Conservation (phyloP, 73 alveolate genomes). For the Diophrys sp. region DNA sequence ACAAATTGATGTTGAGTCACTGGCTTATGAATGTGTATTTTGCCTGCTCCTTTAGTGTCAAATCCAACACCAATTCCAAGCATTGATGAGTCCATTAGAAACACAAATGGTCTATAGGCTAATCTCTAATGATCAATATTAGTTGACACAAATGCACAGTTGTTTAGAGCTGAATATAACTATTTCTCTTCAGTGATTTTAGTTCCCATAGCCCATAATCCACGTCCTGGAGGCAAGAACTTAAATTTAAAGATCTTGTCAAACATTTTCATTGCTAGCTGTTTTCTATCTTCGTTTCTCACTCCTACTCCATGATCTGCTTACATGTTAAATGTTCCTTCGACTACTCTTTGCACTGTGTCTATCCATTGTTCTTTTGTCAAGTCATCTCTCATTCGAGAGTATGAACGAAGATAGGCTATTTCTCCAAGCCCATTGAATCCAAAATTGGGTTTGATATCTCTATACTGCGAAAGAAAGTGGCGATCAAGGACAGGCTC, state of each 20-base stretch:
- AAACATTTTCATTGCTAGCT: conserved; percentile 53
- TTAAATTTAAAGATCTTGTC: conserved; percentile 53
- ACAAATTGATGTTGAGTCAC: background rate
- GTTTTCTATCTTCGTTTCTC: background rate
- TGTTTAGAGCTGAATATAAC: conserved; percentile 55
- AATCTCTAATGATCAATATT: conserved; percentile 7
- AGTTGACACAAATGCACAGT: conserved; percentile 68
- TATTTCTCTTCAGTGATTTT: conserved; percentile 54
- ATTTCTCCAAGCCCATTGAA: conserved; percentile 62
- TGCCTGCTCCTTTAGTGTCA: conserved; percentile 62
- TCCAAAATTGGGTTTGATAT: conserved; percentile 24
- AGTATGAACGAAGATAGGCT: conserved; percentile 37
- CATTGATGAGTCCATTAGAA: conserved; percentile 62
- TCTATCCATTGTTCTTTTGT: conserved; percentile 34
- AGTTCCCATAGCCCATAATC: conserved; percentile 71
- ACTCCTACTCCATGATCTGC: background rate
- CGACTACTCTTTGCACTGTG: conserved; percentile 55
- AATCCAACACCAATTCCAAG: conserved; percentile 76
- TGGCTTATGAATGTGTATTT: conserved; percentile 21
- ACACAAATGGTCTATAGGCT: conserved; percentile 31
- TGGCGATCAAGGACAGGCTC: no score
- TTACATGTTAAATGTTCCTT: conserved; percentile 27
- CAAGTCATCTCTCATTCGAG: conserved; percentile 36
- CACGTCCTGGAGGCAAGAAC: conserved; percentile 74
- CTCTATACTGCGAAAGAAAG: conserved; percentile 22